phyloP scores from a whole-genome alignment of 2,329 filamentous ascomycete genomes.

The Lasiodiplodia sp. region DNA sequence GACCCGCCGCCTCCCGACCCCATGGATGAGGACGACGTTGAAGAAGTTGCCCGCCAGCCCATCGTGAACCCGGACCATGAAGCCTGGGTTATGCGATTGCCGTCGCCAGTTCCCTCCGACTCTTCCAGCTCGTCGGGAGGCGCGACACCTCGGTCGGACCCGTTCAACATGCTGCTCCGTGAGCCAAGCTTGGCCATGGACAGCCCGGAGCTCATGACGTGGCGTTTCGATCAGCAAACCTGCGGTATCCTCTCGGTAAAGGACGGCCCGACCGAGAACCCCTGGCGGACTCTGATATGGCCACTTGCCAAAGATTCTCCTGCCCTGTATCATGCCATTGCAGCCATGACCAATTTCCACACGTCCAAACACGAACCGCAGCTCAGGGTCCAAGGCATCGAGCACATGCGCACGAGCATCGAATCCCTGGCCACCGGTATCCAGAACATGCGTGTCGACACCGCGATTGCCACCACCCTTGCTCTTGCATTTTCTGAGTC shows the following conservation, averaged over 20 bases:
- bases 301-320: slow-evolving; percentile 69
- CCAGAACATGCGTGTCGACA: slow-evolving; percentile 69
- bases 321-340: slow-evolving; percentile 72
- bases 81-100: slow-evolving; percentile 48
- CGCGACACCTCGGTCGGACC: slow-evolving; percentile 26
- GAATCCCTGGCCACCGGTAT: slow-evolving; percentile 65
- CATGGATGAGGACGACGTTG: slow-evolving; percentile 54
- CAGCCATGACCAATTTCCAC: slow-evolving; percentile 74
- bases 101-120: slow-evolving; percentile 46
- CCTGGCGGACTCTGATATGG: slow-evolving; percentile 75
- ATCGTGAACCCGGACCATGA: slow-evolving; percentile 41
- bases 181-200: slow-evolving; percentile 58
- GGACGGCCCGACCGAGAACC: slow-evolving; percentile 72
- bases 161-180: slow-evolving; percentile 46
- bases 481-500: slow-evolving; percentile 73
- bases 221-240: slow-evolving; percentile 70
- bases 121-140: slow-evolving; percentile 44
- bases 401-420: slow-evolving; percentile 73
- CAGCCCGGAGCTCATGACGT: slow-evolving; percentile 67
- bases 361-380: slow-evolving; percentile 64
- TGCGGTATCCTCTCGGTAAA: slow-evolving; percentile 76
- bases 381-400: slow-evolving; percentile 68
- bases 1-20: slow-evolving; percentile 39
- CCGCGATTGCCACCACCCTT: slow-evolving; percentile 73
- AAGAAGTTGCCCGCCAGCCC: slow-evolving; percentile 60